These are phyloP conservation scores for Amanita rimosa DNA, from an alignment of 768 basidiomycete genomes.

Conservation along the genomic window DNA sequence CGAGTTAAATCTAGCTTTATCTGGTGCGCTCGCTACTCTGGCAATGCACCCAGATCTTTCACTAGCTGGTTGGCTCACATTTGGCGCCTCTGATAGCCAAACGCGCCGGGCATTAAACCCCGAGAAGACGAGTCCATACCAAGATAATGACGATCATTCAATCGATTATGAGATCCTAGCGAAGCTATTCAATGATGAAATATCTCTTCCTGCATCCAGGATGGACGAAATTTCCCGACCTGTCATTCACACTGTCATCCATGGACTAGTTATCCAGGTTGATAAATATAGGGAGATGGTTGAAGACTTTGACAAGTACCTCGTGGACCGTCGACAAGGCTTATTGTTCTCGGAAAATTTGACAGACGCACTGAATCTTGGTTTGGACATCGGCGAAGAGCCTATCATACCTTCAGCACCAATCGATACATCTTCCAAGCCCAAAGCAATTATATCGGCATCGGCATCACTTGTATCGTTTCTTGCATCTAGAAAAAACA, in stretches of 20 bases:
- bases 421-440: slow-evolving; percentile 21
- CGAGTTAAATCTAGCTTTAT: slow-evolving; percentile 82
- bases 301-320: slow-evolving; percentile 72
- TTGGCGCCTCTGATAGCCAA: slow-evolving; percentile 33
- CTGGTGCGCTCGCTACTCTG: slow-evolving; percentile 68
- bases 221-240: slow-evolving; percentile 68
- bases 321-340: slow-evolving; percentile 80
- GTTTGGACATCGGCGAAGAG: slow-evolving; percentile 51
- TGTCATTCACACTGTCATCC: slow-evolving; percentile 70
- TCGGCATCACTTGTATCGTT: slow-evolving; percentile 63
- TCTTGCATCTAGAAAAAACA: slow-evolving; percentile 67
- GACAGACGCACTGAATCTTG: slow-evolving; percentile 75
- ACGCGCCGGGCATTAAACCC: neutral
- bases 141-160: slow-evolving; percentile 71
- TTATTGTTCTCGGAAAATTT: slow-evolving; percentile 87
- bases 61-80: slow-evolving; percentile 82
- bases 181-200: slow-evolving; percentile 44
- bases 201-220: slow-evolving; percentile 50
- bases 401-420: slow-evolving; percentile 16
- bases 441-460: slow-evolving; percentile 37
- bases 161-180: slow-evolving; percentile 68
- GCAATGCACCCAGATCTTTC: slow-evolving; percentile 82
- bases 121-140: slow-evolving; percentile 14
- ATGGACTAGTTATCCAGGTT: slow-evolving; percentile 71
- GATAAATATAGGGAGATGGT: slow-evolving; percentile 69